Conservation (phyloP, 2,329 filamentous ascomycete genomes). For the Aspergillus chevalieri region DNA sequence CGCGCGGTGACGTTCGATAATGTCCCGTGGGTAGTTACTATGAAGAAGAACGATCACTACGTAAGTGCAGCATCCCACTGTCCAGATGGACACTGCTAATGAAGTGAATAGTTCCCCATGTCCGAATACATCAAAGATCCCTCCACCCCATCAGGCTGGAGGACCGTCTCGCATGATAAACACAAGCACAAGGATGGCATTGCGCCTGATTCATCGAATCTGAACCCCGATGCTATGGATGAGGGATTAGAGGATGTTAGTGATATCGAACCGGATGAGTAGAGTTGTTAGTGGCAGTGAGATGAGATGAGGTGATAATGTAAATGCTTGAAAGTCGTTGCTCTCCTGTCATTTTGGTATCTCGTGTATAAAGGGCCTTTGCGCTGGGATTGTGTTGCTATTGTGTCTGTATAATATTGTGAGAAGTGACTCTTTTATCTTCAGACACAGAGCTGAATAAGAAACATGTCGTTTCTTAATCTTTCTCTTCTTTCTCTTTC, state of each 20-base stretch:
- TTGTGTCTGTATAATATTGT: too few species aligned
- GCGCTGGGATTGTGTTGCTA: too few species aligned
- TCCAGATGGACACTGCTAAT: constrained; percentile 7
- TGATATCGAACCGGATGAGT: constrained; percentile 32
- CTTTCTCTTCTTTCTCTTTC: too few species aligned
- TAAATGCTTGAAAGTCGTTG: too few species aligned
- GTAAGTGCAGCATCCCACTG: constrained; percentile 18
- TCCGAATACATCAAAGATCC: constrained; percentile 59
- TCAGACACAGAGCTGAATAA: too few species aligned
- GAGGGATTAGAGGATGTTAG: constrained; percentile 33
- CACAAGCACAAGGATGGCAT: constrained; percentile 31
- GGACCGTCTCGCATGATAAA: constrained; percentile 50
- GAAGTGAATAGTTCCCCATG: constrained; percentile 50
- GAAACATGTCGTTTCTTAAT: too few species aligned
- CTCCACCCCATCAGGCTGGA: constrained; percentile 50
- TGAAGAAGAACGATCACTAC: constrained; percentile 99
- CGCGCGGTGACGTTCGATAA: constrained; percentile 98
- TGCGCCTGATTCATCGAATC: constrained; percentile 33
- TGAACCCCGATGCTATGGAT: constrained; percentile 45
- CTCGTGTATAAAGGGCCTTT: too few species aligned
- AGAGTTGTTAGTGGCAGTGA: too few species aligned
- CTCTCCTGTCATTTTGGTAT: too few species aligned
- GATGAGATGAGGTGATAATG: too few species aligned
- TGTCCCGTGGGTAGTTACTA: constrained; percentile 97
- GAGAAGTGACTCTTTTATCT: too few species aligned